These are phyloP conservation scores for Bipolaris oryzae DNA, from an alignment of 2,329 filamentous ascomycete species.

Conservation along the genomic window DNA sequence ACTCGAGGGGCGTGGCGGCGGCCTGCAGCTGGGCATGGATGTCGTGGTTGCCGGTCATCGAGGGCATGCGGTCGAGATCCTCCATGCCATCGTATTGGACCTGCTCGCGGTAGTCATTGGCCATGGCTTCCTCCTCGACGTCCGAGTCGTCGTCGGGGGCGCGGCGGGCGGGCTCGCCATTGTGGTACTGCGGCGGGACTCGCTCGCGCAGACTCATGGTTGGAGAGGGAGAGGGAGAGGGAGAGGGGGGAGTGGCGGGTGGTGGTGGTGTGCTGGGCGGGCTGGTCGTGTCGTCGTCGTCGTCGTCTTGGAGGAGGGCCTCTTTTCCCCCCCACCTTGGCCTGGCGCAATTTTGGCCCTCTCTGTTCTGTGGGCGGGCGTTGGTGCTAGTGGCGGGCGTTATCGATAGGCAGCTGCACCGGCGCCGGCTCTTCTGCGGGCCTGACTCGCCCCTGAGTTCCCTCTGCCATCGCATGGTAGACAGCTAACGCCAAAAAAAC, in stretches of 20 bases:
- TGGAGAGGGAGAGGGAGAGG: constrained; percentile 7
- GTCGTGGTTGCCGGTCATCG: constrained; percentile 76
- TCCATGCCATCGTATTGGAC: constrained; percentile 90
- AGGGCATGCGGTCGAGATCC: constrained; percentile 73
- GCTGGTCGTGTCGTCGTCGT: constrained; percentile 11
- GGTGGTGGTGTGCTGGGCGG: constrained; percentile 6
- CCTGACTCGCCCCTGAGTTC: not conserved
- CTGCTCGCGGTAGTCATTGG: constrained; percentile 92
- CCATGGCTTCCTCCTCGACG: constrained; percentile 93
- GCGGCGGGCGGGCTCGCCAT: constrained; percentile 47
- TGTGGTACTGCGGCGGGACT: constrained; percentile 44
- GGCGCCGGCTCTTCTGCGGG: constrained; percentile 8
- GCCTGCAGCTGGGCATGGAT: constrained; percentile 90
- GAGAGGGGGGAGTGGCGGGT: constrained; percentile 9
- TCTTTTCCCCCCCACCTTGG: constrained; percentile 20
- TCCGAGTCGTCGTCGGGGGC: constrained; percentile 79
- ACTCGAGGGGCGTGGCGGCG: constrained; percentile 93
- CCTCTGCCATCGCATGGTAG: too few relatives aligned
- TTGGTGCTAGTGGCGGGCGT: constrained; percentile 18
- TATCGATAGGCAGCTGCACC: constrained; percentile 22
- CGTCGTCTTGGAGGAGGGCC: not conserved
- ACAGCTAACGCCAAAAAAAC: too few relatives aligned
- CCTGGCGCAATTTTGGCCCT: constrained; percentile 22
- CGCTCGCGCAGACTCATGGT: constrained; percentile 31
- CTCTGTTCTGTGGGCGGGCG: constrained; percentile 24